Evolutionary conservation across 805 yeast genomes (phyloP), one percentile per base, ranked within the genome.

Genomic region (Cyberlindnera petersonii): DNA sequence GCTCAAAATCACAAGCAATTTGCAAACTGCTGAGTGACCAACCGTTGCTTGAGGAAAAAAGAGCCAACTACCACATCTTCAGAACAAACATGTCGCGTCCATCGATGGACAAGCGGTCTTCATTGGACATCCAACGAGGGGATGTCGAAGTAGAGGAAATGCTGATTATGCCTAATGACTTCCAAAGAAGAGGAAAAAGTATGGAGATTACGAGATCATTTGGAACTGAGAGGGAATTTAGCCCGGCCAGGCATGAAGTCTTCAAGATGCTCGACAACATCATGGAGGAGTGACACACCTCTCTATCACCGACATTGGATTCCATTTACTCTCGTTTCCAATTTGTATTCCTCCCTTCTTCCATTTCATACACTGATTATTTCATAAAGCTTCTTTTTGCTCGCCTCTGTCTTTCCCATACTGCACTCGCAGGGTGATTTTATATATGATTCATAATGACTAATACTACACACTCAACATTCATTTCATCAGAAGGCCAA

Each of bases 31-130:
- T 60, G 23, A 62, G 59, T 13, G 58, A 66, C 38, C 61, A 61
- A 20, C 50, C 50, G 1, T 53, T 64, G 22, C 56, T 76, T 37
- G 50, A 46, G 6, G 49, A 55, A 18, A 74, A 72, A 46, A 59
- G 79, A 33, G 49, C 61, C 4, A 64, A 65, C 34, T 69, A 68
- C 45, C 68, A 66, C 38, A 52, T 51, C 15, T 52, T 70, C 39
- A 49, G 77, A 33, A 49, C 60, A 10, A 70, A 66, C 19, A 68
- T 73, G 73, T 42, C 63, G 8, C 56, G 57, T 2, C 74, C 74
- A 0, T 66, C 71, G 1, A 26, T 39, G 35, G 58, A 41, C 46
- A 43, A 54, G 35, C 50, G 60, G 21, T 52, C 61, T 11, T 52
- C 59, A 3, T 31, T 52, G 20, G 54, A 49, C 26, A 37, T 53